Conservation (phyloP, 2,329 filamentous ascomycete genomes). For the Elsinoe necatrix region DNA sequence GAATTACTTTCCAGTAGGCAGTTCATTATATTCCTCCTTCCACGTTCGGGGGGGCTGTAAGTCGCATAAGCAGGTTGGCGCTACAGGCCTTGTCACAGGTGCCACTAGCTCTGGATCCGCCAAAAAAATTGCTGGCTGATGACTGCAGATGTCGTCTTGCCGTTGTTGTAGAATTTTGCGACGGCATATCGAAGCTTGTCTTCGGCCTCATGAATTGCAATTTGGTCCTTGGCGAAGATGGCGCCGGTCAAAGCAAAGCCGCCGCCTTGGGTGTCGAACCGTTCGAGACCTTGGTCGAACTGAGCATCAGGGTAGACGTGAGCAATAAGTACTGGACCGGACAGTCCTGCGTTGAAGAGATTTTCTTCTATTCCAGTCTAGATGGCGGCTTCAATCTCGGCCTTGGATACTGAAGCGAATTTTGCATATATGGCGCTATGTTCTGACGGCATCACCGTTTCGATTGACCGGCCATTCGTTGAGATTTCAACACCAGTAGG, state of each 20-base stretch:
- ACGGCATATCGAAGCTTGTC: slow-evolving; percentile 45
- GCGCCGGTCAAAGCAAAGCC: slow-evolving; percentile 43
- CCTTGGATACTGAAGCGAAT: slow-evolving; percentile 15
- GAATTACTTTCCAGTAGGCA: slow-evolving; percentile 23
- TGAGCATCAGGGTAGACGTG: slow-evolving; percentile 43
- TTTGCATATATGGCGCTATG: slow-evolving; percentile 14
- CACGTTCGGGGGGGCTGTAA: slow-evolving; percentile 45
- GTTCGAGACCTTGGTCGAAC: slow-evolving; percentile 31
- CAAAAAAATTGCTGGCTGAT: slow-evolving; percentile 51
- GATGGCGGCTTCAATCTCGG: slow-evolving; percentile 23
- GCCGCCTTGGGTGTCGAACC: slow-evolving; percentile 37
- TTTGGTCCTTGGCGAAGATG: slow-evolving; percentile 43
- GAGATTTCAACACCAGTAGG: neutral
- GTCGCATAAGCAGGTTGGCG: slow-evolving; percentile 42
- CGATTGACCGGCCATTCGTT: neutral
- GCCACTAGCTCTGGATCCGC: slow-evolving; percentile 45
- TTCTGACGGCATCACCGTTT: slow-evolving; percentile 14
- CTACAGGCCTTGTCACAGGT: slow-evolving; percentile 52
- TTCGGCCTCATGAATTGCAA: slow-evolving; percentile 44
- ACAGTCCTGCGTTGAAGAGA: slow-evolving; percentile 42
- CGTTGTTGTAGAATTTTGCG: slow-evolving; percentile 52
- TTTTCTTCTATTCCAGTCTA: slow-evolving; percentile 29
- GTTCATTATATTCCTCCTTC: slow-evolving; percentile 42
- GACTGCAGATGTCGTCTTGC: slow-evolving; percentile 49
- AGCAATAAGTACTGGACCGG: slow-evolving; percentile 40